These are phyloP conservation scores for Alternaria sp. DNA, from an alignment of 2,329 filamentous ascomycete genomes.

Conservation along the genomic window DNA sequence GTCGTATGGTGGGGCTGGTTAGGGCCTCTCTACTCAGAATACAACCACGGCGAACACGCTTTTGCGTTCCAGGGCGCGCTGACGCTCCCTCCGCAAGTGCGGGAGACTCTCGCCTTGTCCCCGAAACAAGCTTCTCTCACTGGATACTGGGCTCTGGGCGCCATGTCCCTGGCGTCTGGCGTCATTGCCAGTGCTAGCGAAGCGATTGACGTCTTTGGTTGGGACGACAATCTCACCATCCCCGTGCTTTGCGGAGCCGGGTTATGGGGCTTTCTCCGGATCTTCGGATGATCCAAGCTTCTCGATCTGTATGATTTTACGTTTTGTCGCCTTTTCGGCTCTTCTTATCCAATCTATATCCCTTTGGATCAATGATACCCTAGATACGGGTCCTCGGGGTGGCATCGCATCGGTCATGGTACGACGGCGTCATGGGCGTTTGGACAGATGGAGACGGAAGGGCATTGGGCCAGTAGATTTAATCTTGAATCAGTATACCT, in stretches of 20 bases:
- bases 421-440: slow-evolving; percentile 16
- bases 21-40: slow-evolving; percentile 62
- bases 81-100: slow-evolving; percentile 69
- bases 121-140: slow-evolving; percentile 67
- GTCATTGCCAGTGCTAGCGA: slow-evolving; percentile 88
- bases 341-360: slow-evolving; percentile 15
- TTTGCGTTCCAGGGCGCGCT: slow-evolving; percentile 86
- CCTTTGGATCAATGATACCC: slow-evolving; percentile 22
- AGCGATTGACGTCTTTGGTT: slow-evolving; percentile 87
- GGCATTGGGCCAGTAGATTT: background rate
- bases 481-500: slow-evolving; percentile 3
- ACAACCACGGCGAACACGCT: slow-evolving; percentile 58
- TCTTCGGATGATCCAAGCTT: slow-evolving; percentile 67
- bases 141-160: slow-evolving; percentile 75
- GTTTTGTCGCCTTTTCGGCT: slow-evolving; percentile 18
- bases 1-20: slow-evolving; percentile 88
- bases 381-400: slow-evolving; percentile 18
- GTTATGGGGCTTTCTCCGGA: slow-evolving; percentile 88
- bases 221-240: slow-evolving; percentile 98
- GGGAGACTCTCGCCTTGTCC: slow-evolving; percentile 68
- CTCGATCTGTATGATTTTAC: slow-evolving; percentile 3
- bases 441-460: background rate
- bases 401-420: slow-evolving; percentile 6
- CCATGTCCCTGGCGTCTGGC: slow-evolving; percentile 89
- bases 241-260: slow-evolving; percentile 88